These are phyloP conservation scores for Arabidopsis hybrid DNA, from an alignment of 441 rosid species.

Conservation along the genomic window DNA sequence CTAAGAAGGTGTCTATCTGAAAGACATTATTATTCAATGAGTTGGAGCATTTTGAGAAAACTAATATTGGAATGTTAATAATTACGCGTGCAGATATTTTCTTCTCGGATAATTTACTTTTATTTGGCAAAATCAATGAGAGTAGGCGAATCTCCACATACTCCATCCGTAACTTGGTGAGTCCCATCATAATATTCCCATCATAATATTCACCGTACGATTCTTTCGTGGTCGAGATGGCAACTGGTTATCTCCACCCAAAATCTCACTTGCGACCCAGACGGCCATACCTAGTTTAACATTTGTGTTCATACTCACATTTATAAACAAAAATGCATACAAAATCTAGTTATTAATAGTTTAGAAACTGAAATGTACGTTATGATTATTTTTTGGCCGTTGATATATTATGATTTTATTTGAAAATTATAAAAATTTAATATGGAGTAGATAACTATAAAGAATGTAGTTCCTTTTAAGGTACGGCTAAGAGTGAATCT, in stretches of 20 bases:
- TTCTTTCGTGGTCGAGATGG: slow-evolving; percentile 19
- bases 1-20: background rate
- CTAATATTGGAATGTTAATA: background rate
- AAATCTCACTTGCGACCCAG: slow-evolving; percentile 8
- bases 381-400: background rate
- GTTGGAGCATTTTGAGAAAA: background rate
- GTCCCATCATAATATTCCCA: no score
- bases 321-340: background rate
- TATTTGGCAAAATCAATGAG: background rate
- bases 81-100: slow-evolving; percentile 38
- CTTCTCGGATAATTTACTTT: background rate
- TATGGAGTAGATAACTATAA: slow-evolving; percentile 16
- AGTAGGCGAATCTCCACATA: slow-evolving; percentile 44
- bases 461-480: slow-evolving; percentile 43
- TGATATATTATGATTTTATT: background rate
- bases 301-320: background rate
- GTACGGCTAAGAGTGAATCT: slow-evolving; percentile 45
- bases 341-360: background rate
- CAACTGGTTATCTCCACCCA: slow-evolving; percentile 17
- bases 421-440: background rate
- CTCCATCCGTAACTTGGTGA: slow-evolving; percentile 13
- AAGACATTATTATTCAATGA: background rate
- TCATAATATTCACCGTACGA: slow-evolving; percentile 13
- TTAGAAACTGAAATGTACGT: background rate
- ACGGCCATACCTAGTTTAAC: background rate